A percentile compares a stretch with the other conserved stretches of the same genome.
These are phyloP conservation scores for Magnolia sinica DNA, from an alignment of 164 flowering plant species.

Conservation along the genomic window DNA sequence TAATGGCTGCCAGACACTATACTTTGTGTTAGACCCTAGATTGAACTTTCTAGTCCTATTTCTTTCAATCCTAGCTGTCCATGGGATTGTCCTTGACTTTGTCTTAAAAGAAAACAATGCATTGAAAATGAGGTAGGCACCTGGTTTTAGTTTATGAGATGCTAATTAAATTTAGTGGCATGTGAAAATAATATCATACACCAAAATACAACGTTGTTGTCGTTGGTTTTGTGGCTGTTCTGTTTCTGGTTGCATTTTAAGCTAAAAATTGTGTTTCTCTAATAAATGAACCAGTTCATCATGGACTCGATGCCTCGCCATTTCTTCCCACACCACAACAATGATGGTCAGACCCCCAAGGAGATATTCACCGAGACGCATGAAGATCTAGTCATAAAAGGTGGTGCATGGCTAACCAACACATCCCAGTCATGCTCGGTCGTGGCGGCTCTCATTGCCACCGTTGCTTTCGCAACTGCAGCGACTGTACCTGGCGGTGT, in stretches of 20 bases:
- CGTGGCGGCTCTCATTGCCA: conserved; percentile 7
- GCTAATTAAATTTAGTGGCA: conserved; percentile 30
- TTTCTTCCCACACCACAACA: conserved; percentile 1
- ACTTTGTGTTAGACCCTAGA: too few relatives aligned
- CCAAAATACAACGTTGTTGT: conserved; percentile 23
- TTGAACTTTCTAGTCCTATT: too few relatives aligned
- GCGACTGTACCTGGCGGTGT: conserved; percentile 6
- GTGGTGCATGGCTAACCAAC: conserved; percentile 1
- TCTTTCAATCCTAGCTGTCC: too few relatives aligned
- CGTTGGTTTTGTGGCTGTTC: conserved; percentile 31
- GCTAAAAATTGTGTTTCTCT: too few relatives aligned
- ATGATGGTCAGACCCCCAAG: neutral
- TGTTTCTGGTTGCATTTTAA: neutral
- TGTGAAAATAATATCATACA: conserved; percentile 9
- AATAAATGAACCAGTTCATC: neutral
- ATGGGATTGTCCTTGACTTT: too few relatives aligned
- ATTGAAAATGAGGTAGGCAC: conserved; percentile 2
- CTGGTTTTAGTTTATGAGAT: conserved; percentile 13
- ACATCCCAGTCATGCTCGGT: conserved; percentile 4
- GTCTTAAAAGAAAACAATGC: too few relatives aligned
- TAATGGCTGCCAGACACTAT: too few relatives aligned
- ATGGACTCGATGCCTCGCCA: neutral
- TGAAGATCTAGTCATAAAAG: neutral
- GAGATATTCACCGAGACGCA: conserved; percentile 4
- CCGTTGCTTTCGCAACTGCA: conserved; percentile 1